Conservation (phyloP, 2,329 filamentous ascomycete genomes). For the Aureobasidium sp. region DNA sequence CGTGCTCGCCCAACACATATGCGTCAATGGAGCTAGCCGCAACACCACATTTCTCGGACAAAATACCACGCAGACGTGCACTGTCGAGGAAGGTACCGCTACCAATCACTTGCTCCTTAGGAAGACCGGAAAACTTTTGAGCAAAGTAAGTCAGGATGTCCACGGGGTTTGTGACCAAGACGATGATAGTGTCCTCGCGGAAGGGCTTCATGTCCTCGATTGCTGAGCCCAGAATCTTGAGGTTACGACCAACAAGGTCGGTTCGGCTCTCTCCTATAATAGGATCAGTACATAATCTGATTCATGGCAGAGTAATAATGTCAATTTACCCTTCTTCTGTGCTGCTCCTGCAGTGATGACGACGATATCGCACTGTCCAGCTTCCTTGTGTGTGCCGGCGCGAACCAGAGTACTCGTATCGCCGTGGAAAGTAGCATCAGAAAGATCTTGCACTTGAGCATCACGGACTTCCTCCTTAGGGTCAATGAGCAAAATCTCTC, state of each 20-base stretch:
- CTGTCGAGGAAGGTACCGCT: constrained; percentile 48
- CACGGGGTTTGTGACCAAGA: constrained; percentile 48
- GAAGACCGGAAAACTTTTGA: constrained; percentile 39
- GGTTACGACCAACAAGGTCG: constrained; percentile 40
- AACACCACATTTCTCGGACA: constrained; percentile 33
- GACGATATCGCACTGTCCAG: constrained; percentile 45
- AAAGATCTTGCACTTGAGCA: constrained; percentile 45
- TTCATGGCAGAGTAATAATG: neutral
- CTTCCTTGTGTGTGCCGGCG: constrained; percentile 39
- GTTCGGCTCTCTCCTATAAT: constrained; percentile 33
- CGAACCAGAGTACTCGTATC: constrained; percentile 36
- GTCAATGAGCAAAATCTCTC: constrained; percentile 47
- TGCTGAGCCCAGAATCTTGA: constrained; percentile 40
- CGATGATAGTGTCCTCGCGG: constrained; percentile 37
- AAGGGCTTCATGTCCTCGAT: constrained; percentile 43
- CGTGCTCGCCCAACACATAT: constrained; percentile 43
- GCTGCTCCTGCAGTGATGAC: constrained; percentile 49
- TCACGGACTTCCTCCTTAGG: constrained; percentile 38
- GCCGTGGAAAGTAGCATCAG: constrained; percentile 42
- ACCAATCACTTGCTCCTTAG: constrained; percentile 42
- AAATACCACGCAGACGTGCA: constrained; percentile 37
- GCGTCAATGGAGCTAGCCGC: constrained; percentile 33
- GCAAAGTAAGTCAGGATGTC: constrained; percentile 46
- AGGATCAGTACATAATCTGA: neutral
- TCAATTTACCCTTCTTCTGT: constrained; percentile 29